These are phyloP conservation scores for Marasmius oreades DNA, from an alignment of 1,284 basidiomycete genomes.

Conservation along the genomic window DNA sequence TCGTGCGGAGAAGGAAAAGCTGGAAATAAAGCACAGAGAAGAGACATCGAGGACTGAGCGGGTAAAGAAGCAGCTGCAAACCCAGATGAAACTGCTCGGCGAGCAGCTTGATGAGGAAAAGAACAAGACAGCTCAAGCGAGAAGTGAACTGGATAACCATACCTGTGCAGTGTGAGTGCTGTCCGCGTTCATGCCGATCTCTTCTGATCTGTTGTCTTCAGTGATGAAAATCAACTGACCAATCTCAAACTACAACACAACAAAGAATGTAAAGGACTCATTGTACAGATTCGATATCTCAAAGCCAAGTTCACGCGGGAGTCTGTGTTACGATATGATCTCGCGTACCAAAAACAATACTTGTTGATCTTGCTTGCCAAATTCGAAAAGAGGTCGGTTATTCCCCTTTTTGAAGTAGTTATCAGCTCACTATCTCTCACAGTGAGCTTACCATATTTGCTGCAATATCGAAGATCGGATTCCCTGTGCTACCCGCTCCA, in stretches of 20 bases:
- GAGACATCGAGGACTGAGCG: conserved; percentile 53
- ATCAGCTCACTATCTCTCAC: conserved; percentile 9
- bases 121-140: conserved; percentile 39
- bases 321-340: conserved; percentile 72
- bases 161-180: conserved; percentile 49
- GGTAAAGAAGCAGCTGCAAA: conserved; percentile 58
- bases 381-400: conserved; percentile 70
- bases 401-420: not conserved
- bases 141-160: conserved; percentile 49
- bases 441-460: conserved; percentile 80
- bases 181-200: not conserved
- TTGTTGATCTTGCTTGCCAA: conserved; percentile 58
- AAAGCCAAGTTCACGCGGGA: conserved; percentile 91
- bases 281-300: conserved; percentile 88
- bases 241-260: conserved; percentile 68
- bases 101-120: conserved; percentile 66
- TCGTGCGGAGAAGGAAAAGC: conserved; percentile 60
- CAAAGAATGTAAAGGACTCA: conserved; percentile 82
- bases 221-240: conserved; percentile 50
- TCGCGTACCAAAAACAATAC: conserved; percentile 88
- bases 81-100: conserved; percentile 60
- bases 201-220: conserved; percentile 22
- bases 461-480: conserved; percentile 77
- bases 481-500: conserved; percentile 39
- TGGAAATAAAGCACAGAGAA: conserved; percentile 50